Evolutionary conservation across 495 filamentous ascomycete genomes (phyloP), one percentile per base, ranked within the genome.

Genomic region (Aspergillus steynii): DNA sequence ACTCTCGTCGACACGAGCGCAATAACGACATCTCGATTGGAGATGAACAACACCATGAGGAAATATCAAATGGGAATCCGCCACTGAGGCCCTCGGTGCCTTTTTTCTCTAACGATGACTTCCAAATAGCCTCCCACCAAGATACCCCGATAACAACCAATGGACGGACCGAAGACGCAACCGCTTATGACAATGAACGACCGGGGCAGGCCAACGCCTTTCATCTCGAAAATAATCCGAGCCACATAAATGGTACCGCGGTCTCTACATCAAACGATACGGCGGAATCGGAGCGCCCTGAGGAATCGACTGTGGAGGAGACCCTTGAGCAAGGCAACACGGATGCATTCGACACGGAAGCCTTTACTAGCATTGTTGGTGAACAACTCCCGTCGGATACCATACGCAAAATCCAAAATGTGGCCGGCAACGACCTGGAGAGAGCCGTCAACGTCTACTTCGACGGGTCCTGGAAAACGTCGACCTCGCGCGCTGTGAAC

Each of bases 401-500:
- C 1, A 68, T 91, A 20, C 61, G 71, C 6, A 74, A 74, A 45
- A 82, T 93, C 31, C 77, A 76, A 32, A 69, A 79, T n/a, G 78
- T 80, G n/a, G 85, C 88, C 14, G 83, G 82, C 4, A 79, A 84
- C 59, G 77, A 88, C 60, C 69, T 92, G 8, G 85, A 90, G 67
- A 77, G 81, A 65, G 90, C 89, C 7, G 83, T 93, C 57, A 90
- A 91, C 65, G 90, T 96, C 76, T 99, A 93, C 68, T 88, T 96
- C 53, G 95, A 99, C 65, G 94, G 93, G 14, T 96, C 93, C 5
- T 97, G 91, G 92, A 93, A 88, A 65, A 83, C 71, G 1, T 64
- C 77, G 2, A 20, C 45, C 0, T 56, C 49, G 20, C 29, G 45
- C 32, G 59, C 56, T 2, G 61, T 61, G 20, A 65, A 37, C 14